These are phyloP conservation scores for Cordyceps fumosorosea DNA, from an alignment of 2,329 filamentous ascomycete species.

Conservation along the genomic window DNA sequence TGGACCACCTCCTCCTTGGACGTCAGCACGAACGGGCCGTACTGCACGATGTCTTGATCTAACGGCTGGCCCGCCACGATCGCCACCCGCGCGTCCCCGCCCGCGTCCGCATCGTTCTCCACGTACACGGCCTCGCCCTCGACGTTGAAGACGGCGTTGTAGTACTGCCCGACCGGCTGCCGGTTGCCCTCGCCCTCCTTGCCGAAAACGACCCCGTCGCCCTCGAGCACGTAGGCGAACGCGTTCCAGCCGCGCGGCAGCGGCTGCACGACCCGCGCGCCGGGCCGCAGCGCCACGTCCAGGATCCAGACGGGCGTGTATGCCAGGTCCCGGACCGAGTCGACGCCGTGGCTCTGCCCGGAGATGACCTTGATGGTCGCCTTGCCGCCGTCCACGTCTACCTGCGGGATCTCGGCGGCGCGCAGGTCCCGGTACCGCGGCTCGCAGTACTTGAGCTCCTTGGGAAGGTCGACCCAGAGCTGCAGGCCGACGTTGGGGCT, in stretches of 20 bases:
- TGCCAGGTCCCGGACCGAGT: constrained; percentile 81
- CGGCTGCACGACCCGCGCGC: constrained; percentile 67
- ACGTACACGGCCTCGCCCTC: constrained; percentile 70
- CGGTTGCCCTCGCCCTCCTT: constrained; percentile 39
- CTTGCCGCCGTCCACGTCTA: constrained; percentile 62
- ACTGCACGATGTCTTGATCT: constrained; percentile 75
- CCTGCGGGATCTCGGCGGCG: constrained; percentile 70
- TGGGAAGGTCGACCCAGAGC: constrained; percentile 89
- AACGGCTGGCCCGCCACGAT: constrained; percentile 73
- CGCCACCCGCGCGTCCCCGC: constrained; percentile 53
- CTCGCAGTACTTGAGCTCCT: constrained; percentile 77
- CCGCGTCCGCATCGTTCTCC: constrained; percentile 59
- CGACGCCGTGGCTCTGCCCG: constrained; percentile 74
- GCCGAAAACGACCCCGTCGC: constrained; percentile 55
- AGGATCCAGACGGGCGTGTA: constrained; percentile 98
- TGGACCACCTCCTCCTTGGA: constrained; percentile 67
- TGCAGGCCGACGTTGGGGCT: constrained; percentile 80
- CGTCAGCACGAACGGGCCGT: constrained; percentile 77
- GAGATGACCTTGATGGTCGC: constrained; percentile 87
- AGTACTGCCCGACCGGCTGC: constrained; percentile 56
- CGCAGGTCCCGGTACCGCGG: constrained; percentile 84
- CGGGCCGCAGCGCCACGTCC: constrained; percentile 73
- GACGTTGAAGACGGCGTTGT: constrained; percentile 85
- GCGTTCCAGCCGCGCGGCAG: constrained; percentile 81
- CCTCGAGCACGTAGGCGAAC: constrained; percentile 80